Percentiles rank a stretch among this genome's conserved stretches.
Evolutionary conservation across 768 basidiomycete genomes (phyloP).

Genomic region (Russula brevipes): DNA sequence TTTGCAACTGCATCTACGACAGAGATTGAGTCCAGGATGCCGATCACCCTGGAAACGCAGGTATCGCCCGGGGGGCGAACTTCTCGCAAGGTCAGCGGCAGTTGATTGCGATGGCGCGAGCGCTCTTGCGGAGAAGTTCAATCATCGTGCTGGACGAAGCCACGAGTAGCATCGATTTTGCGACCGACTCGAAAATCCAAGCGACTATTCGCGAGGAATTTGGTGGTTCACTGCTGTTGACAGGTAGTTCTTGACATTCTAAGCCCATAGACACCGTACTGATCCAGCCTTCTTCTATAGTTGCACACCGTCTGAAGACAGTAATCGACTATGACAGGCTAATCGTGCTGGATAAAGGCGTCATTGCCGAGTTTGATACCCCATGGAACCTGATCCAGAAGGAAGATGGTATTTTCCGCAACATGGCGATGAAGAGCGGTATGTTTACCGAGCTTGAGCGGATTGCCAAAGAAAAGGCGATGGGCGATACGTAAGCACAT

Average conservation of each 20-base stretch:
- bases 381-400: slow-evolving; percentile 45
- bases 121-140: slow-evolving; percentile 62
- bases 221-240: slow-evolving; percentile 63
- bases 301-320: slow-evolving; percentile 71
- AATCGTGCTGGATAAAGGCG: slow-evolving; percentile 72
- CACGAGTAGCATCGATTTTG: slow-evolving; percentile 82
- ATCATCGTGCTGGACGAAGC: slow-evolving; percentile 81
- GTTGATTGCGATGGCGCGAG: slow-evolving; percentile 80
- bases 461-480: slow-evolving; percentile 44
- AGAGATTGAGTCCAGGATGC: slow-evolving; percentile 51
- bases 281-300: slow-evolving; percentile 30
- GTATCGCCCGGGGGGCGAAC: slow-evolving; percentile 86
- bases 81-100: slow-evolving; percentile 93
- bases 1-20: slow-evolving; percentile 38
- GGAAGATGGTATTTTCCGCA: slow-evolving; percentile 45
- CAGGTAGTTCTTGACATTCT: slow-evolving; percentile 44
- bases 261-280: slow-evolving; percentile 12
- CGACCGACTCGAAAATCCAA: slow-evolving; percentile 88
- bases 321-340: slow-evolving; percentile 79
- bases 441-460: slow-evolving; percentile 56
- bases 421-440: slow-evolving; percentile 59
- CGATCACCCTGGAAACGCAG: slow-evolving; percentile 65
- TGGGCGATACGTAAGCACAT: neutral
- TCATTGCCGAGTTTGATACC: slow-evolving; percentile 46
- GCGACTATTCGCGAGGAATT: slow-evolving; percentile 84